Evolutionary conservation across 805 yeast species (phyloP), one percentile per base, ranked within the genome.

Genomic region (Yarrowia deformans): DNA sequence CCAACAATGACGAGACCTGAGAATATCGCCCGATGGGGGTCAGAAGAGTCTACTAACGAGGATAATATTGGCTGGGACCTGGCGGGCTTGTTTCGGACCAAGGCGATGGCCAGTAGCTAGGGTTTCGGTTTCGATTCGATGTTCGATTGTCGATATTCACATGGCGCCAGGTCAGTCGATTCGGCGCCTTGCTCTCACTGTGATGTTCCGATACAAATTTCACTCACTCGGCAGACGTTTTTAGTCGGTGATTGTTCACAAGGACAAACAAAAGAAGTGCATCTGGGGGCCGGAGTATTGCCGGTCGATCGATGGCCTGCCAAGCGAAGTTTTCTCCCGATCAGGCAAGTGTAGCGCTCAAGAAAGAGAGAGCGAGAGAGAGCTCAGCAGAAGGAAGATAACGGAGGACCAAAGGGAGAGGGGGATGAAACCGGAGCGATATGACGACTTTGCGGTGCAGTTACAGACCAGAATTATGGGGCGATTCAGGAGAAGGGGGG

Each of bases 261-360:
- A 23, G 29, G 29, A 23, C 29, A 37, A 35, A 19, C 52, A 29
- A 48, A 29, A 29, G 4, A 14, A 43, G 35, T 29, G 52, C 52
- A 48, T 29, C 23, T 3, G 13, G 13, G 7, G n/a, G 10, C 60
- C 60, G 60, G 29, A 52, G 3, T 34, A 54, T 39, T 54, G 43
- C 45, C 45, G 60, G 45, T 23, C 10, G 43, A 54, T 37, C 19
- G 42, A 29, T 16, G 10, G 49, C 14, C 9, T 14, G 60, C 60
- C 60, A 54, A 54, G 60, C 45, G 8, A 14, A 12, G 23, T 8
- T 19, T 18, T 2, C 34, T 8, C 60, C 60, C 19, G 2, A 39
- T 14, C 60, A 39, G 60, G 60, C 9, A 54, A 23, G 60, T 54
- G 5, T 54, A 54, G 60, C 45, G 43, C 42, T 6, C n/a, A n/a